A percentile compares a stretch with the other conserved stretches of the same genome.
These are phyloP conservation scores for Cryptococcus sp. DNA, from an alignment of 1,284 basidiomycete species.

Conservation along the genomic window DNA sequence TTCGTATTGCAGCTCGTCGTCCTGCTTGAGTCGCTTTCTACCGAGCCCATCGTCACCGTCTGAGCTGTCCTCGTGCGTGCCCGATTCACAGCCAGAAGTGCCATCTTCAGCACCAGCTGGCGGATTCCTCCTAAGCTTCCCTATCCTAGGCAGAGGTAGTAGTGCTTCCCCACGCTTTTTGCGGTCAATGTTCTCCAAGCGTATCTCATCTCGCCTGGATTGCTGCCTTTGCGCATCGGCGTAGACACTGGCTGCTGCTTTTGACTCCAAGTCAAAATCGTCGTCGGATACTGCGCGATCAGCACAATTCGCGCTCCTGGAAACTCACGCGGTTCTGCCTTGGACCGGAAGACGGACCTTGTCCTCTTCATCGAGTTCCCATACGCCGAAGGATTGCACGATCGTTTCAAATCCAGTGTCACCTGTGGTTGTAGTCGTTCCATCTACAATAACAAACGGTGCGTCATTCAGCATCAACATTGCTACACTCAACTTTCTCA, in stretches of 20 bases:
- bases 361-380: constrained; percentile 3
- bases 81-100: neutral
- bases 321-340: constrained; percentile 25
- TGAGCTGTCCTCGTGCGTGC: neutral
- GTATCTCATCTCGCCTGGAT: constrained; percentile 15
- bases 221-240: constrained; percentile 14
- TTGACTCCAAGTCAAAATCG: constrained; percentile 35
- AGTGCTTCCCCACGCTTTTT: constrained; percentile 21
- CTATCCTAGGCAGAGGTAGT: constrained; percentile 18
- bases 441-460: no score
- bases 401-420: no score
- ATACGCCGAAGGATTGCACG: no score
- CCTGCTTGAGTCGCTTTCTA: constrained; percentile 1
- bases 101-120: neutral
- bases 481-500: constrained; percentile 9
- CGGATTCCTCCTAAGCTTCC: neutral
- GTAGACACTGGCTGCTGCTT: constrained; percentile 29
- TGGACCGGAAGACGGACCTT: constrained; percentile 9
- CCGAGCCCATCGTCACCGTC: constrained; percentile 5
- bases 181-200: constrained; percentile 28
- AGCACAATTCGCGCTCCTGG: neutral
- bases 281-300: constrained; percentile 28
- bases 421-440: no score
- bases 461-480: neutral
- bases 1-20: constrained; percentile 30